These are phyloP conservation scores for Oemleria cerasiformis DNA, from an alignment of 306 rosid species.

Conservation along the genomic window DNA sequence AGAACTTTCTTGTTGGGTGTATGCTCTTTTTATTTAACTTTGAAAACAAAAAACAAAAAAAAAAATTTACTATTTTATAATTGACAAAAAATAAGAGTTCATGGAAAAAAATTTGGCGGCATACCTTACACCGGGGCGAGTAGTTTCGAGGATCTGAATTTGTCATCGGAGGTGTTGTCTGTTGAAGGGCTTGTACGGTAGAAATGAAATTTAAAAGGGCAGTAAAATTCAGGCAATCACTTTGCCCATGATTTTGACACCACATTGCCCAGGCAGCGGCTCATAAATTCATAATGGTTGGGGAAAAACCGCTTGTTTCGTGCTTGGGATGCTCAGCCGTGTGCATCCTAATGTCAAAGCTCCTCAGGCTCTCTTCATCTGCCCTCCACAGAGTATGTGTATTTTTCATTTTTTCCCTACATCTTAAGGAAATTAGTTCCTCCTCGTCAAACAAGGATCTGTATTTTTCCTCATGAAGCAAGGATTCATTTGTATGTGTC, in stretches of 20 bases:
- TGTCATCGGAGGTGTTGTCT: constrained; percentile 48
- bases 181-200: constrained; percentile 70
- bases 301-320: constrained; percentile 92
- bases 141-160: constrained; percentile 60
- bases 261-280: constrained; percentile 65
- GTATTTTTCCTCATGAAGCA: too few species aligned
- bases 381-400: constrained; percentile 79
- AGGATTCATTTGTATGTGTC: too few species aligned
- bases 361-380: constrained; percentile 89
- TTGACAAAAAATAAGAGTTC: too few species aligned
- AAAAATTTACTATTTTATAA: too few species aligned
- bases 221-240: constrained; percentile 84
- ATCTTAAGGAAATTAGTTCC: too few species aligned
- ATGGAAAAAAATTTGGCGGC: too few species aligned
- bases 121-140: constrained; percentile 79
- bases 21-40: too few species aligned
- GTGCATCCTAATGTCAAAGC: constrained; percentile 61
- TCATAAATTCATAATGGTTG: constrained; percentile 62
- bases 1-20: too few species aligned
- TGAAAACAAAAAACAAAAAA: too few species aligned
- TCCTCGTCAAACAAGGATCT: too few species aligned
- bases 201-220: constrained; percentile 80
- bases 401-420: too few species aligned
- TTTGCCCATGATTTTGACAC: constrained; percentile 81
- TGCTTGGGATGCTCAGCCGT: constrained; percentile 89